phyloP scores from a whole-genome alignment of 495 filamentous ascomycete genomes.

The Penicillium silybi region DNA sequence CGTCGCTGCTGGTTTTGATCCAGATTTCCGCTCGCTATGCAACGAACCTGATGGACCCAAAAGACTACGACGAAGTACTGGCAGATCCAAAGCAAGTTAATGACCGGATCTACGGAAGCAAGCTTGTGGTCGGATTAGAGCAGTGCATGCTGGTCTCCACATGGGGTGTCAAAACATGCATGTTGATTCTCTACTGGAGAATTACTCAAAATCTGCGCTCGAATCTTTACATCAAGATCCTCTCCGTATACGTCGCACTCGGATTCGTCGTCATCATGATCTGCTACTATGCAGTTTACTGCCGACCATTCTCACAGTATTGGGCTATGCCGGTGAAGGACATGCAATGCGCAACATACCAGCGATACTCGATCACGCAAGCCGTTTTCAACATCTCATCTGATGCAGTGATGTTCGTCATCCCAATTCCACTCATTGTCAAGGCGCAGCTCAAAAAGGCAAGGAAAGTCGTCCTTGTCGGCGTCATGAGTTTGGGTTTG shows the following conservation, averaged over 20 bases:
- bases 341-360: constrained; percentile 34
- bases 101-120: constrained; percentile 46
- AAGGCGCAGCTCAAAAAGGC: constrained; percentile 45
- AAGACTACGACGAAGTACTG: constrained; percentile 44
- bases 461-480: constrained; percentile 51
- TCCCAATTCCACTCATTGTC: constrained; percentile 58
- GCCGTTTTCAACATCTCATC: constrained; percentile 66
- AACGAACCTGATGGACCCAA: constrained; percentile 57
- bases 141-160: constrained; percentile 50
- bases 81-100: constrained; percentile 36
- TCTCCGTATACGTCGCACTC: constrained; percentile 50
- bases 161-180: constrained; percentile 48
- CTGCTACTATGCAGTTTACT: constrained; percentile 62
- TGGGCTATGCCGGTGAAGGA: constrained; percentile 49
- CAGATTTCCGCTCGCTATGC: constrained; percentile 53
- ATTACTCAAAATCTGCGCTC: constrained; percentile 38
- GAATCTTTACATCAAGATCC: constrained; percentile 48
- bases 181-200: constrained; percentile 48
- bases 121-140: constrained; percentile 50
- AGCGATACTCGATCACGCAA: constrained; percentile 59
- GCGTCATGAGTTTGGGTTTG: constrained; percentile 51
- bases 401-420: constrained; percentile 56
- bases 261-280: constrained; percentile 58
- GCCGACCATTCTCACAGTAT: constrained; percentile 57
- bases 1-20: constrained; percentile 50